Base-by-base conservation (phyloP, 345 rosid genomes). In the Sisymbrium altissimum region DNA sequence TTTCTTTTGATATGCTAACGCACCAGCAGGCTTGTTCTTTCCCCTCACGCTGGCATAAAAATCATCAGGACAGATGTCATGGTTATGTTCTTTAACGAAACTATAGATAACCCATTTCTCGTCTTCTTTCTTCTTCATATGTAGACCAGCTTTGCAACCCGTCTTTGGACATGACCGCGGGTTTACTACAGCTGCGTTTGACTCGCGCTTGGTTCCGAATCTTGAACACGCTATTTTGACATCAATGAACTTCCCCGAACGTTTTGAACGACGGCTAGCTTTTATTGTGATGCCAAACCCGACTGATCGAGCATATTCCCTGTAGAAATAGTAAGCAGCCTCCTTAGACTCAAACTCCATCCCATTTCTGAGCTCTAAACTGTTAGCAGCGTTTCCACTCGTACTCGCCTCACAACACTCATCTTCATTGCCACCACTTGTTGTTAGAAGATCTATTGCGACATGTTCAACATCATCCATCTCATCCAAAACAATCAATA, bases 181-280 rank as follows among this genome's bases (percentile, higher is more conserved):
- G 45, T 79, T 79, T 30, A 48, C 11, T 14, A 53, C 23, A 14
- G 61, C 45, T 30, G 58, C 19, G 39, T 1, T 15, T 18, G 70
- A 7, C 53, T 68, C 44, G 3, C 75, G 66, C 57, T 79, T 79
- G 48, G 66, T 55, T 54, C 78, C 78, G 33, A 68, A 79, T 63
- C 78, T 68, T n/a, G 78, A 73, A 56, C 78, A 79, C 0, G 50
- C 71, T 38, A 79, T 63, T 17, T 79, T 79, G 39, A 73, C 75
- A 46, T 79, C 81, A 17, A 79, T 79, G 32, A 79, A 79, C 70
- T 73, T 79, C 2, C 75, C 78, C 0, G 75, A 68, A 12, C 56
- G 55, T 25, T 73, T 79, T 0, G 78, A 79, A 8, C 72, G 72
- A 29, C 81, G 81, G 23, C 81, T 73, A 50, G 78, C 75, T 79